phyloP scores from a whole-genome alignment of 2,329 filamentous ascomycete genomes.

The Alternaria rosae region DNA sequence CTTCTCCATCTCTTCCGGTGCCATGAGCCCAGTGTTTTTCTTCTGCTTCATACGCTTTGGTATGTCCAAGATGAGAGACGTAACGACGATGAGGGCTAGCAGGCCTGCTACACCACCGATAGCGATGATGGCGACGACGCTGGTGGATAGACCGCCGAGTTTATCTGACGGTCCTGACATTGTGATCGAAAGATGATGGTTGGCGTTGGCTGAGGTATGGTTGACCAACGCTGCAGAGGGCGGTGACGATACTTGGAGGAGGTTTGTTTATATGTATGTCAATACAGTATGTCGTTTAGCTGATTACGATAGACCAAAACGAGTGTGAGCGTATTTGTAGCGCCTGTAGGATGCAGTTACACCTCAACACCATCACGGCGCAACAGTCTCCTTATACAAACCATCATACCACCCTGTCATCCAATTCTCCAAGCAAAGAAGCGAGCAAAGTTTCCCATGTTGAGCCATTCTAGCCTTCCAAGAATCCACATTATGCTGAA shows the following conservation, averaged over 20 bases:
- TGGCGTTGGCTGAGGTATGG: not conserved
- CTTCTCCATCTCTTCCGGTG: conserved; percentile 13
- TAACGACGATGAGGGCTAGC: conserved; percentile 16
- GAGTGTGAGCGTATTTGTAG: not conserved
- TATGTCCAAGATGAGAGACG: conserved; percentile 15
- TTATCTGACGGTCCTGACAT: conserved; percentile 3
- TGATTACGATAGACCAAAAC: not conserved
- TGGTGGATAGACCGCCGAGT: conserved; percentile 15
- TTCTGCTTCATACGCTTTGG: conserved; percentile 18
- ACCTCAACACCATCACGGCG: not conserved
- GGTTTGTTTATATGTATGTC: not conserved
- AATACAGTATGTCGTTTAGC: not conserved
- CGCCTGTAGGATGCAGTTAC: not conserved
- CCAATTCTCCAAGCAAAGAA: not conserved
- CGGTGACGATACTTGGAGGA: not conserved
- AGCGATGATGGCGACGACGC: conserved; percentile 18
- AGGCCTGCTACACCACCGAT: conserved; percentile 16
- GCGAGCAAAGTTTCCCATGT: not conserved
- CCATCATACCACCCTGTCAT: not conserved
- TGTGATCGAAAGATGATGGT: not conserved
- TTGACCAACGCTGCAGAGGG: not conserved
- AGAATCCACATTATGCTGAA: not conserved
- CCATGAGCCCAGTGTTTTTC: conserved; percentile 8
- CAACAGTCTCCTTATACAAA: not conserved
- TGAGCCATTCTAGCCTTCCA: not conserved